These are phyloP conservation scores for Botrytis elliptica DNA, from an alignment of 2,329 filamentous ascomycete genomes.

Conservation along the genomic window DNA sequence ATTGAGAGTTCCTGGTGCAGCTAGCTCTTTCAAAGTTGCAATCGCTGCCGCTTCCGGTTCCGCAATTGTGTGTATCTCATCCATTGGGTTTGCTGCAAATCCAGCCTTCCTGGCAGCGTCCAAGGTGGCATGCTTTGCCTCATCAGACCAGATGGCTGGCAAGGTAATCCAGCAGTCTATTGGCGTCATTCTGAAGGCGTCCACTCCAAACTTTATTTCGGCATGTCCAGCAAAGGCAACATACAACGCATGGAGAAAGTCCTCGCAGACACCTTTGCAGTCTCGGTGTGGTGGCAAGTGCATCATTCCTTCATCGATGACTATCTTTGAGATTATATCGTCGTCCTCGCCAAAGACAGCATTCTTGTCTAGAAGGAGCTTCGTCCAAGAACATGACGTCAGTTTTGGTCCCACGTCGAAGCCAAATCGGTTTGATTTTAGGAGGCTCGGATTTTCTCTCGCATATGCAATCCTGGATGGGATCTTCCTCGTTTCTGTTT, in stretches of 20 bases:
- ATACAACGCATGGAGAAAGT: conserved; percentile 29
- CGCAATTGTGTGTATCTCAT: conserved; percentile 31
- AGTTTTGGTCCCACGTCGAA: conserved; percentile 27
- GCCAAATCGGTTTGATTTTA: conserved; percentile 25
- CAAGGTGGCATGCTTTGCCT: conserved; percentile 31
- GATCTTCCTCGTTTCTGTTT: conserved; percentile 11
- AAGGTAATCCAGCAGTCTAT: conserved; percentile 34
- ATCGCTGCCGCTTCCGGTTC: conserved; percentile 35
- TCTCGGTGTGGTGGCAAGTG: conserved; percentile 23
- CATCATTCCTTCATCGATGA: conserved; percentile 24
- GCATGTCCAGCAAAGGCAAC: conserved; percentile 11
- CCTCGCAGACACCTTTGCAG: conserved; percentile 28
- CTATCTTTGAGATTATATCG: conserved; percentile 21
- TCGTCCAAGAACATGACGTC: conserved; percentile 33
- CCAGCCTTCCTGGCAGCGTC: conserved; percentile 29
- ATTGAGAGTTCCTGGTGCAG: conserved; percentile 18
- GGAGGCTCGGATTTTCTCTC: conserved; percentile 20
- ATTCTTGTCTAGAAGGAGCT: conserved; percentile 33
- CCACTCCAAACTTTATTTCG: background rate
- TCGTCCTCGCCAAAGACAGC: conserved; percentile 22
- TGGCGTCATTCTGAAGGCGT: conserved; percentile 22
- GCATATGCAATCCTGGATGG: conserved; percentile 30
- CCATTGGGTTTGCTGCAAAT: conserved; percentile 23
- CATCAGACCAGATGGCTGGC: conserved; percentile 33
- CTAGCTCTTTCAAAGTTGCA: conserved; percentile 26